Base-by-base conservation (phyloP, 2,329 filamentous ascomycete genomes). In the Aspergillus pseudoglaucus region DNA sequence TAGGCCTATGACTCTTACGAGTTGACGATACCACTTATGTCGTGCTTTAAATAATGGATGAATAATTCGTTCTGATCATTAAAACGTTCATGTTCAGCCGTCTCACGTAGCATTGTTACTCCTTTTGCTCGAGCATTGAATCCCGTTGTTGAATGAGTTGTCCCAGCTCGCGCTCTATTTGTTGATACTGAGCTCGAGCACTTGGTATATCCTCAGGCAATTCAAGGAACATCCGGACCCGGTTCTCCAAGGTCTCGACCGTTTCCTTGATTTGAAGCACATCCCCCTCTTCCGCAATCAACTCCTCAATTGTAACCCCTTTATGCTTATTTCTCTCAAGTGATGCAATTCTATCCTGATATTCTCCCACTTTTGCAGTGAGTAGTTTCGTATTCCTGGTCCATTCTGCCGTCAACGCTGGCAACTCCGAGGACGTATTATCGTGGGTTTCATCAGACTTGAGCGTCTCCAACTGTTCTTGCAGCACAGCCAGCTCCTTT, bases 331-430 rank as follows among this genome's bases (percentile, higher is more conserved):
- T 67, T 37, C 63, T 63, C 44, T 68, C 62, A 10, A 72, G 55
- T 6, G 73, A 63, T 48, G 72, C 61, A 54, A 80, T 69, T 38
- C 76, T 76, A 47, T 83, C 79, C 42, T 73, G 70, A 49, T 87
- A 80, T 59, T 93, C 88, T 14, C 80, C 80, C 1, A 90, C 72
- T 56, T 85, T 85, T 2, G 81, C 70, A 12, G 76, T 71, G 33
- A 88, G 72, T n/a, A 79, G 69, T 62, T 88, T 89, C 43, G 85
- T 80, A 47, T 77, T 82, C 47, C 87, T 82, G 54, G 84, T 82
- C 68, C 86, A 80, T 44, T 93, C 85, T 3, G 84, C 75, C n/a
- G 89, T 91, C 54, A 84, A 78, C 54, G 82, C 81, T 9, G 81
- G 79, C 3, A 90, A 70, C 52, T 82, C 74, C 0, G 79, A 60